These are phyloP conservation scores for Aegilops bicornis DNA, from an alignment of 176 grass and related monocot species.

Conservation along the genomic window DNA sequence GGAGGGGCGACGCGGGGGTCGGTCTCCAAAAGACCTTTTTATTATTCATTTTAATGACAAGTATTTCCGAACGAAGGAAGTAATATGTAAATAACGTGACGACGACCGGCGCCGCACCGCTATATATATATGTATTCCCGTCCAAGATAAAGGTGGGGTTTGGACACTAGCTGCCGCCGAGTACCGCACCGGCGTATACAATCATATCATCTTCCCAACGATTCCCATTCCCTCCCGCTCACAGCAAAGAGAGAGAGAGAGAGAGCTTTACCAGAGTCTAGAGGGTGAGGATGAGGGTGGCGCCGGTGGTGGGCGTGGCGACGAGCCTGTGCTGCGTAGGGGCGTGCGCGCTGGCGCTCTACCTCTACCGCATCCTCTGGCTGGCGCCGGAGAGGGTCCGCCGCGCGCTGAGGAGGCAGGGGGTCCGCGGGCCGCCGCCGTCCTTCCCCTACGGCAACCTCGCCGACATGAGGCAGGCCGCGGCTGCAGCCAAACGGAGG, in stretches of 20 bases:
- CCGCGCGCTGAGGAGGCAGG: slow-evolving; percentile 49
- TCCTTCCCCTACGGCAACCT: slow-evolving; percentile 72
- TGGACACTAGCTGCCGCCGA: slow-evolving; percentile 11
- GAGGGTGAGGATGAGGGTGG: not conserved
- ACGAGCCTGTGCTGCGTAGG: slow-evolving; percentile 31
- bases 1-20: too few species aligned
- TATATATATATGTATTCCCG: not conserved
- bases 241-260: not conserved
- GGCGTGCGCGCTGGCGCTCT: slow-evolving; percentile 40
- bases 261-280: not conserved
- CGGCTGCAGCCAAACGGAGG: not conserved
- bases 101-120: not conserved
- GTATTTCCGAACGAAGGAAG: too few species aligned
- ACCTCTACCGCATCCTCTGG: slow-evolving; percentile 68
- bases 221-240: not conserved
- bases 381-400: slow-evolving; percentile 50
- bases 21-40: too few species aligned
- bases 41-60: too few species aligned
- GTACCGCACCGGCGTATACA: not conserved
- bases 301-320: not conserved
- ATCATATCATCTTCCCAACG: not conserved
- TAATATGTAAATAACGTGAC: not conserved
- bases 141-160: not conserved
- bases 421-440: slow-evolving; percentile 59
- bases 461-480: slow-evolving; percentile 48